Conservation (phyloP, 768 basidiomycete genomes). For the Pleurotus ostreatus region DNA sequence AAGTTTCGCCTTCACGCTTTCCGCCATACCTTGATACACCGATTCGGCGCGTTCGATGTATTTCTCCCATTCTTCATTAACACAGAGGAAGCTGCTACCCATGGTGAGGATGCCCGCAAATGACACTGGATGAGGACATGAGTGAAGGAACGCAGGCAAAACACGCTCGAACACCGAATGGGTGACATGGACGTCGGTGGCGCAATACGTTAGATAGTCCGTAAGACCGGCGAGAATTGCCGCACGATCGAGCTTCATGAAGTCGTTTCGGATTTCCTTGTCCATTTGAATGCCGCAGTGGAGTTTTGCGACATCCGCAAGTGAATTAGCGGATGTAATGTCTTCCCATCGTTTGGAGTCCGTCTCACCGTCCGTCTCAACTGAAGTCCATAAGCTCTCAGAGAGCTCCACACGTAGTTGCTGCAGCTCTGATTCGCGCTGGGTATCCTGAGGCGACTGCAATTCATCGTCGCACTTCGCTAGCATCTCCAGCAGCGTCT, state of each 20-base stretch:
- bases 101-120: slow-evolving; percentile 90
- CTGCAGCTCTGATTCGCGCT: slow-evolving; percentile 39
- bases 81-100: slow-evolving; percentile 88
- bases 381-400: slow-evolving; percentile 24
- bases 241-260: slow-evolving; percentile 64
- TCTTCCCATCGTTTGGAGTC: slow-evolving; percentile 80
- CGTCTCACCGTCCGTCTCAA: slow-evolving; percentile 21
- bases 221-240: slow-evolving; percentile 62
- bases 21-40: slow-evolving; percentile 69
- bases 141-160: slow-evolving; percentile 75
- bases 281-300: slow-evolving; percentile 81
- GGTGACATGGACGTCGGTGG: slow-evolving; percentile 79
- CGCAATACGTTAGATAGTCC: slow-evolving; percentile 82
- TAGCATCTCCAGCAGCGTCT: slow-evolving; percentile 44
- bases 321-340: slow-evolving; percentile 85
- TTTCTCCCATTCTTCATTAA: slow-evolving; percentile 84
- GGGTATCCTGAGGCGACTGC: slow-evolving; percentile 41
- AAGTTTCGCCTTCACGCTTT: slow-evolving; percentile 67
- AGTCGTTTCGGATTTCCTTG: slow-evolving; percentile 74
- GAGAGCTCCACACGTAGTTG: slow-evolving; percentile 33
- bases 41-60: slow-evolving; percentile 79
- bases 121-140: slow-evolving; percentile 89
- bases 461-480: slow-evolving; percentile 42
- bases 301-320: slow-evolving; percentile 86
- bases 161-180: slow-evolving; percentile 74